A percentile compares a stretch with the other conserved stretches of the same genome.
phyloP scores from a whole-genome alignment of 2,329 filamentous ascomycete genomes.

The Xylariaceae sp. region DNA sequence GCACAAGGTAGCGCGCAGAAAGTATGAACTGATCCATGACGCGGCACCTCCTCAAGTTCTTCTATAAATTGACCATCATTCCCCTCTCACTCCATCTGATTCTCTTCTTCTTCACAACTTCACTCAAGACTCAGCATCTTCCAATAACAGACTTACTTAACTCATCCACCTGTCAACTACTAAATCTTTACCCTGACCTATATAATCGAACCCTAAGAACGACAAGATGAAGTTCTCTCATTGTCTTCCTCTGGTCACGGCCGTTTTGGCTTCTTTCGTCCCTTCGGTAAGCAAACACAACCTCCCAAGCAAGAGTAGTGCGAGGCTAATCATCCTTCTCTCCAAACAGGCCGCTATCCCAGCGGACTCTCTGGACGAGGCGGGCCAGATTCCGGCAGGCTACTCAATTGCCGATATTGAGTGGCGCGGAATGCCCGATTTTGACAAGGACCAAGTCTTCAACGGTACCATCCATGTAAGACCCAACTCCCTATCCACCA shows the following conservation, averaged over 20 bases:
- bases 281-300: not conserved
- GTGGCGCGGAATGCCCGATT: constrained; percentile 11
- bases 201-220: constrained; percentile 34
- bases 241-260: not conserved
- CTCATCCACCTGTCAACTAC: too few species aligned
- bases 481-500: not conserved
- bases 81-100: not conserved
- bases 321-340: not conserved
- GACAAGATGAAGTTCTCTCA: not conserved
- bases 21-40: too few species aligned
- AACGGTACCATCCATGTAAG: constrained; percentile 10
- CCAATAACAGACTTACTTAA: not conserved
- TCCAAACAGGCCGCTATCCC: not conserved
- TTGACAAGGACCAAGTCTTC: constrained; percentile 6
- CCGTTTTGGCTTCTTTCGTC: not conserved
- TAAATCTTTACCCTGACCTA: not conserved
- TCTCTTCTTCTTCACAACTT: not conserved
- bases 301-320: not conserved
- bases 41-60: too few species aligned
- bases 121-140: not conserved
- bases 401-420: constrained; percentile 3
- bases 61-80: too few species aligned
- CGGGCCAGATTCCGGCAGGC: not conserved
- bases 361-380: not conserved
- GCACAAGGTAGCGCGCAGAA: too few species aligned